Percentiles rank a stretch among this genome's conserved stretches.
These are phyloP conservation scores for Apiospora arundinis DNA, from an alignment of 2,329 filamentous ascomycete species.

Conservation along the genomic window DNA sequence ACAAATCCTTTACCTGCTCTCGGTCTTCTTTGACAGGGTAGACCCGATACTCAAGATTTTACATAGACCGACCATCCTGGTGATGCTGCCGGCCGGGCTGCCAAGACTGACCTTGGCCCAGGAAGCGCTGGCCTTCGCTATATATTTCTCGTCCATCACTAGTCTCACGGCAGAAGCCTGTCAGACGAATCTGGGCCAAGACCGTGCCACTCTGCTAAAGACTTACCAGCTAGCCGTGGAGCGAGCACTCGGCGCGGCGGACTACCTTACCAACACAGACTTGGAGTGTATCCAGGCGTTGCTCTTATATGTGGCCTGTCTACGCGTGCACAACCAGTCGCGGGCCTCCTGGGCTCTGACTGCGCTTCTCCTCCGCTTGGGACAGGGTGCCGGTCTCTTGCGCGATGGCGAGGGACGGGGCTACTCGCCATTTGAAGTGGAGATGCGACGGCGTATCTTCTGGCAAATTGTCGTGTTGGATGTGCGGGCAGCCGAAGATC, in stretches of 20 bases:
- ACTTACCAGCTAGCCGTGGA: slow-evolving; percentile 45
- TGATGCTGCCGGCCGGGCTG: slow-evolving; percentile 26
- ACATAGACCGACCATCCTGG: slow-evolving; percentile 47
- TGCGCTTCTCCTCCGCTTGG: slow-evolving; percentile 49
- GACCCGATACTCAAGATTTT: slow-evolving; percentile 53
- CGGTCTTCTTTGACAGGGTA: slow-evolving; percentile 47
- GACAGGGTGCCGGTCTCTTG: slow-evolving; percentile 50
- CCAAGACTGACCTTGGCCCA: slow-evolving; percentile 32
- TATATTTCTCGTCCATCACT: slow-evolving; percentile 50
- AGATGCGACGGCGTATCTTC: slow-evolving; percentile 67
- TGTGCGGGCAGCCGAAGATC: slow-evolving; percentile 58
- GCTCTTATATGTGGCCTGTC: slow-evolving; percentile 48
- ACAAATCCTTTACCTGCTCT: slow-evolving; percentile 45
- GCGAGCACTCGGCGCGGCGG: slow-evolving; percentile 47
- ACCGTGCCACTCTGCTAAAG: slow-evolving; percentile 40
- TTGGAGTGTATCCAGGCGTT: slow-evolving; percentile 50
- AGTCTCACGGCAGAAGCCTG: slow-evolving; percentile 43
- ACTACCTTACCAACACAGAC: slow-evolving; percentile 49
- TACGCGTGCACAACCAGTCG: slow-evolving; percentile 45
- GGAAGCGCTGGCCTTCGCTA: slow-evolving; percentile 49
- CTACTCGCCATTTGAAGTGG: slow-evolving; percentile 58
- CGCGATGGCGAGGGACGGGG: slow-evolving; percentile 47
- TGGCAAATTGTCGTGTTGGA: slow-evolving; percentile 69
- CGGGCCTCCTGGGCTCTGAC: slow-evolving; percentile 51
- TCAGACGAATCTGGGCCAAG: slow-evolving; percentile 41